phyloP scores from a whole-genome alignment of 495 filamentous ascomycete genomes.

The Sordaria brevicollis region DNA sequence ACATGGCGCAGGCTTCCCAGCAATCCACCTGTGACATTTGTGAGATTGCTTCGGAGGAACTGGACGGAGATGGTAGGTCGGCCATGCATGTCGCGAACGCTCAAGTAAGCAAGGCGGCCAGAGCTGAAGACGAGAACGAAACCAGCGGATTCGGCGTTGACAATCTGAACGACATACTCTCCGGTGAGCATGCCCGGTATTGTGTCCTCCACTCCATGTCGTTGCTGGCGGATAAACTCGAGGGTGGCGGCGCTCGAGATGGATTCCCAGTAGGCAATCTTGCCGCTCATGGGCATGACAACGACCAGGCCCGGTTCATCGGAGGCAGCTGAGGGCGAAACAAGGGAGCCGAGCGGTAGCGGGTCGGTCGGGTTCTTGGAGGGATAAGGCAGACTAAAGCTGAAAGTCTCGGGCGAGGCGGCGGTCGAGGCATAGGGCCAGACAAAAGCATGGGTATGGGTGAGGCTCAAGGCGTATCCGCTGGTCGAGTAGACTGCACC shows the following conservation, averaged over 20 bases:
- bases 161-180: slow-evolving; percentile 64
- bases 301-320: slow-evolving; percentile 75
- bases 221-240: slow-evolving; percentile 65
- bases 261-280: slow-evolving; percentile 89
- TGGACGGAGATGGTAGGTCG: slow-evolving; percentile 66
- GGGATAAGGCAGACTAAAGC: slow-evolving; percentile 65
- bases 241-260: slow-evolving; percentile 71
- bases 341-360: slow-evolving; percentile 69
- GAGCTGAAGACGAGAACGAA: slow-evolving; percentile 74
- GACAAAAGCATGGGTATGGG: slow-evolving; percentile 67
- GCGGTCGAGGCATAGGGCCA: slow-evolving; percentile 74
- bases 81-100: slow-evolving; percentile 73
- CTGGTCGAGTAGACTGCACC: slow-evolving; percentile 55
- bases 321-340: slow-evolving; percentile 60
- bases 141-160: slow-evolving; percentile 72
- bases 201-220: slow-evolving; percentile 61
- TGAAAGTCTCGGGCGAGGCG: slow-evolving; percentile 57
- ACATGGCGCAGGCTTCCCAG: slow-evolving; percentile 68
- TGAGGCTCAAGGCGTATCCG: slow-evolving; percentile 69
- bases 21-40: slow-evolving; percentile 46
- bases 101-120: slow-evolving; percentile 77
- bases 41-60: slow-evolving; percentile 53
- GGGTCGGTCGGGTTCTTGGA: slow-evolving; percentile 51
- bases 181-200: slow-evolving; percentile 64
- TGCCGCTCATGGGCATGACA: slow-evolving; percentile 71